phyloP scores from a whole-genome alignment of 805 yeast species.

The Monosporozyma aquatica region DNA sequence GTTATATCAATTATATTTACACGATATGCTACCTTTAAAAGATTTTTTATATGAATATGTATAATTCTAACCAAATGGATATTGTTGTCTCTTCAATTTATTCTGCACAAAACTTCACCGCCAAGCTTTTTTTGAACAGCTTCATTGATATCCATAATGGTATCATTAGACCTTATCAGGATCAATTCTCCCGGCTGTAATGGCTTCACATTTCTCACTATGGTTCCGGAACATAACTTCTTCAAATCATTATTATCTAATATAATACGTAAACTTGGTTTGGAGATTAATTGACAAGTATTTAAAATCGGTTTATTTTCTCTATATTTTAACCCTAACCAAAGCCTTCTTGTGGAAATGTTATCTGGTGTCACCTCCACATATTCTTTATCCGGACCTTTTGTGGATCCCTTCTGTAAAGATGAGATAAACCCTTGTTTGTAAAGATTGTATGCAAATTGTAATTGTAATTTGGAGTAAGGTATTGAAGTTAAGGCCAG shows the following conservation, averaged over 20 bases:
- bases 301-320: slow-evolving; percentile 69
- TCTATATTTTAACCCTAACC: slow-evolving; percentile 88
- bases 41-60: too few species aligned
- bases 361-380: slow-evolving; percentile 80
- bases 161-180: slow-evolving; percentile 48
- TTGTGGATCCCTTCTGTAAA: slow-evolving; percentile 72
- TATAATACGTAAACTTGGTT: slow-evolving; percentile 71
- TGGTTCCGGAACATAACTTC: slow-evolving; percentile 65
- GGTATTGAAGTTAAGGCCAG: slow-evolving; percentile 73
- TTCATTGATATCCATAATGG: slow-evolving; percentile 70
- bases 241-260: slow-evolving; percentile 56
- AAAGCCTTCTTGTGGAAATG: slow-evolving; percentile 72
- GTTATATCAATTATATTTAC: too few species aligned
- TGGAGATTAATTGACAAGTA: slow-evolving; percentile 63
- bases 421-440: slow-evolving; percentile 84
- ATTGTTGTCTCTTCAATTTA: too few species aligned
- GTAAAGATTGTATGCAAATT: slow-evolving; percentile 74
- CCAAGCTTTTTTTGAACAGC: slow-evolving; percentile 61
- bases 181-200: slow-evolving; percentile 84
- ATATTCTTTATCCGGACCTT: slow-evolving; percentile 74
- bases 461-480: slow-evolving; percentile 71
- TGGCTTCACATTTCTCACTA: slow-evolving; percentile 68
- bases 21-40: too few species aligned
- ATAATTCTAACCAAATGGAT: too few species aligned
- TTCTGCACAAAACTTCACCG: slow-evolving; percentile 80